Evolutionary conservation across 2,329 filamentous ascomycete species (phyloP), one percentile per base, ranked within the genome.

Genomic region (Neofusicoccum kwambonambiense): DNA sequence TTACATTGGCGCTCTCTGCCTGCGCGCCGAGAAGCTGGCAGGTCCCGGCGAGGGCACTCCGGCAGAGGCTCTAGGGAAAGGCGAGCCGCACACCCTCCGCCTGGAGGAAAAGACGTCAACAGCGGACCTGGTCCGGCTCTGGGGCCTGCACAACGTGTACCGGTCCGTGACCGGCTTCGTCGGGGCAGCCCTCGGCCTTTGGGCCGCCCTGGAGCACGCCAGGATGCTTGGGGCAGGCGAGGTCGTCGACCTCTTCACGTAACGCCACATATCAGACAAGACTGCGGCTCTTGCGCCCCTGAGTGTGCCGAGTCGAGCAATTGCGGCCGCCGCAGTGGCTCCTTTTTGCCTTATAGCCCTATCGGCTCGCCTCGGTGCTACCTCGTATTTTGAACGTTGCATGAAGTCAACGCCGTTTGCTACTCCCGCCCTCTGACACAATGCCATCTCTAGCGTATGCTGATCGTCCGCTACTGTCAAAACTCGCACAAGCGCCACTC

Each of bases 21-120:
- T 56, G 27, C 49, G 61, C 11, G 61, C 61, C 31, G 50, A 54
- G 27, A 54, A 45, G 41, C 61, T 64, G 47, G 61, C 61, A n/a
- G 61, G 49, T 4, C 49, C 61, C 4, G 61, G 45, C 7, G 37
- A 37, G 3, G 47, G 39, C 13, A 56, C 61, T 19, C n/a, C 11
- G 7, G 39, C 61, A 12, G 50, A 47, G 17, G 3, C 5, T 2
- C 15, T 64, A 15, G 61, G 49, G 6, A 64, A 56, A n/a, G 61
- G 41, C 39, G 61, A 64, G n/a, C 27, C 49, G 1, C 13, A 27
- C 6, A 64, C 50, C 12, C 12, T 44, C 6, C 13, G 9, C 15
- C 37, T 44, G 4, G 61, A 64, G 31, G 39, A 15, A 11, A 22
- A 27, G 12, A 44, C 15, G 4, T 54, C 49, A 5, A 64, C 61